These are phyloP conservation scores for Boletus subparvulus DNA, from an alignment of 768 basidiomycete species.

Conservation along the genomic window DNA sequence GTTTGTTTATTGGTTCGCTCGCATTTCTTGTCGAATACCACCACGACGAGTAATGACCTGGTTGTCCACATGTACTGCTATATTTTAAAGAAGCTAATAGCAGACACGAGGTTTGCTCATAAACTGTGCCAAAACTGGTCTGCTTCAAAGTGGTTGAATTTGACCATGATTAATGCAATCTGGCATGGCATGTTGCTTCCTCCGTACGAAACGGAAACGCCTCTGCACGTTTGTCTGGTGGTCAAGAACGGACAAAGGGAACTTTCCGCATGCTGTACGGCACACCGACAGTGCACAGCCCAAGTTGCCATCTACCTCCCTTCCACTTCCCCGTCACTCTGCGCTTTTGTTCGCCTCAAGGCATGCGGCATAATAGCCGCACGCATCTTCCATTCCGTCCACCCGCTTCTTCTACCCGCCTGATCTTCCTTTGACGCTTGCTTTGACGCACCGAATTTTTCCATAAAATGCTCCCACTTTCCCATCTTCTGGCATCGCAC, in stretches of 20 bases:
- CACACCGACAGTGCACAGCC: conserved; percentile 8
- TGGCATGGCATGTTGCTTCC: neutral
- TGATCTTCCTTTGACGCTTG: neutral
- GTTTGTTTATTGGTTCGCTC: neutral
- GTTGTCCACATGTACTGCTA: conserved; percentile 9
- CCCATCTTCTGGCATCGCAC: neutral
- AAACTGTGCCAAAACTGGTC: no score
- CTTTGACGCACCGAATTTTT: neutral
- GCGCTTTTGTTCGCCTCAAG: conserved; percentile 25
- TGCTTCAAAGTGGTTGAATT: no score
- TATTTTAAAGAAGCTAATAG: neutral
- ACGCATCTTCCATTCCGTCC: neutral
- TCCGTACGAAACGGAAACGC: no score
- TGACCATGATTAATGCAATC: no score
- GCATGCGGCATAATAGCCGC: conserved; percentile 17
- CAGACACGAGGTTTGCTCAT: no score
- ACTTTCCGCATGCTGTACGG: neutral
- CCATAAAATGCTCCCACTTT: neutral
- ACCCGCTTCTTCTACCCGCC: neutral
- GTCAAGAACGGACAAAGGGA: neutral
- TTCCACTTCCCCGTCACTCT: neutral
- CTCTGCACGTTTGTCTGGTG: no score
- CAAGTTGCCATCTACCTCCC: no score
- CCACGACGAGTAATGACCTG: conserved; percentile 2
- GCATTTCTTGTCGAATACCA: conserved; percentile 4